These are phyloP conservation scores for Anthoceros angustus DNA, from an alignment of 225 moss, liverwort and hornwort genomes.

Conservation along the genomic window DNA sequence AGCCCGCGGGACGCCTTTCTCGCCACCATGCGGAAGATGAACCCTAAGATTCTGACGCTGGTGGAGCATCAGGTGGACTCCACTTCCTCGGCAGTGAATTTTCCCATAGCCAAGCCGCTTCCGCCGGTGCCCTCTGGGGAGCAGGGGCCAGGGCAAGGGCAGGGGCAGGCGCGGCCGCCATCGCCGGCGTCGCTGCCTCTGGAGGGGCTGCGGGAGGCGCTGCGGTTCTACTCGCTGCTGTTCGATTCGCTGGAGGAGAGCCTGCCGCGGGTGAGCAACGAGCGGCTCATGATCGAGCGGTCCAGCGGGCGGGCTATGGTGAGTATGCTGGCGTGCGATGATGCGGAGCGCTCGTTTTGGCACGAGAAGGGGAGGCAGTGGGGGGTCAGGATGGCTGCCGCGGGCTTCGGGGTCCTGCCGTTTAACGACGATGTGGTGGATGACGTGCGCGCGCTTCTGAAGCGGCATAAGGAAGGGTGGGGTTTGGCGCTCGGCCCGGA, in stretches of 20 bases:
- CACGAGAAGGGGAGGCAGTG: conserved; percentile 55
- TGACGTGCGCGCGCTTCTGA: conserved; percentile 65
- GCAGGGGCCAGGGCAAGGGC: too few species aligned
- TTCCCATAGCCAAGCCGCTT: background rate
- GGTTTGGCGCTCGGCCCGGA: conserved; percentile 18
- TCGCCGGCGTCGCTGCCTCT: conserved; percentile 32
- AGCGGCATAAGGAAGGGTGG: conserved; percentile 70
- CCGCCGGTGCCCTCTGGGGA: background rate
- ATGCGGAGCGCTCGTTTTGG: conserved; percentile 30
- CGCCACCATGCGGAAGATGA: conserved; percentile 30
- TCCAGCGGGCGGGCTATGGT: conserved; percentile 43
- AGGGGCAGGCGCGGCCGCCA: background rate
- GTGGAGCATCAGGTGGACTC: background rate
- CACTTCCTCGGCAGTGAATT: background rate
- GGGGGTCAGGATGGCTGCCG: conserved; percentile 34
- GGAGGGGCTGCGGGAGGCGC: conserved; percentile 53
- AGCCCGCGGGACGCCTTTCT: conserved; percentile 45
- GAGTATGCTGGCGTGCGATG: conserved; percentile 41
- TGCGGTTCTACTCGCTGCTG: conserved; percentile 43
- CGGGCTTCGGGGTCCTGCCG: conserved; percentile 25
- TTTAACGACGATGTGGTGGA: conserved; percentile 72
- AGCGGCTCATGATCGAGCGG: conserved; percentile 64
- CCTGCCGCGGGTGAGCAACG: conserved; percentile 43
- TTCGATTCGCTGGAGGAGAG: conserved; percentile 57
- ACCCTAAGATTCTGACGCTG: conserved; percentile 36